Percentiles rank a stretch among this genome's conserved stretches.
Conservation (phyloP, 352 stramenopile genomes). For the Pythium dissotocum region DNA sequence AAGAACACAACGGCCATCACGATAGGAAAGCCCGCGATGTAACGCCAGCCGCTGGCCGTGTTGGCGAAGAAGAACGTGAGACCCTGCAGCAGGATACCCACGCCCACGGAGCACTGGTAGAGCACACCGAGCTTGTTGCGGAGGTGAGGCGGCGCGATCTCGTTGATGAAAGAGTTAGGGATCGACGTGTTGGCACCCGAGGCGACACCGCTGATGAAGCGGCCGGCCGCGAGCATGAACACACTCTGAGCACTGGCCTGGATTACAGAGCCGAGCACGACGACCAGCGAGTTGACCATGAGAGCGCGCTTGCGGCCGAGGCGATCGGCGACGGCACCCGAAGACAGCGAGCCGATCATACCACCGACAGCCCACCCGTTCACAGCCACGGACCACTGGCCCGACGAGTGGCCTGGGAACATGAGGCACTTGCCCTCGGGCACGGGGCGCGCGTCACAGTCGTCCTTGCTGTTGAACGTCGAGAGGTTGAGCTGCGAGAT, state of each 20-base stretch:
- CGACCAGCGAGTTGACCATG: constrained; percentile 37
- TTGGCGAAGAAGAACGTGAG: constrained; percentile 62
- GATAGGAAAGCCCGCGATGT: constrained; percentile 59
- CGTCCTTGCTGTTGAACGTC: constrained; percentile 50
- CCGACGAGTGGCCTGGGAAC: constrained; percentile 36
- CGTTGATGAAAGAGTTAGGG: constrained; percentile 44
- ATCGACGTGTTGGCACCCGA: constrained; percentile 39
- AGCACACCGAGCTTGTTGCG: constrained; percentile 34
- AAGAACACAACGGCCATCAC: constrained; percentile 48
- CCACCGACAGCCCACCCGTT: constrained; percentile 48
- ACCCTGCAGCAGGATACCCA: constrained; percentile 46
- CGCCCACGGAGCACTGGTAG: constrained; percentile 47
- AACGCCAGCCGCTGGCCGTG: constrained; percentile 50
- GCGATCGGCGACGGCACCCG: constrained; percentile 33
- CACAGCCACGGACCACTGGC: constrained; percentile 40
- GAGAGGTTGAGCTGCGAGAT: constrained; percentile 69
- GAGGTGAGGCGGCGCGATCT: constrained; percentile 44
- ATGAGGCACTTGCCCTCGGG: constrained; percentile 33
- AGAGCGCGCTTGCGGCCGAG: constrained; percentile 36
- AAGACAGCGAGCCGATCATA: constrained; percentile 38
- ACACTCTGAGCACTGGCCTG: constrained; percentile 32
- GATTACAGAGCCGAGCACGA: constrained; percentile 35
- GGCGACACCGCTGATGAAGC: constrained; percentile 39
- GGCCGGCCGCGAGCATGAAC: constrained; percentile 39
- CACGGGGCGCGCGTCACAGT: constrained; percentile 42